Evolutionary conservation across 176 grass and related monocot species (phyloP).

Genomic region (Tuctoria greenei): DNA sequence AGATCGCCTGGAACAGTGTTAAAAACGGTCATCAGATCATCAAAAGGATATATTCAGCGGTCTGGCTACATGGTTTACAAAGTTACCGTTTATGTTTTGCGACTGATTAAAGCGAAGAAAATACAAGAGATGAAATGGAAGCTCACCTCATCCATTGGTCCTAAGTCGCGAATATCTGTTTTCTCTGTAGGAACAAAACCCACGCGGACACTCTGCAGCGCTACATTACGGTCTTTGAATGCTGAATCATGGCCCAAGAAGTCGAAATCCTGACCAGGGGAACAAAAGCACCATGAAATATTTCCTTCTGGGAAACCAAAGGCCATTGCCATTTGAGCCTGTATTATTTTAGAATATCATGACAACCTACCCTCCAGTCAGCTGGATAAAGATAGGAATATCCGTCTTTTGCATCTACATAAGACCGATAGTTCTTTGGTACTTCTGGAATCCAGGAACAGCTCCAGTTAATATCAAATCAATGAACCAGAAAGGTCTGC

Average conservation of each 20-base stretch:
- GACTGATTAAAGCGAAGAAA: slow-evolving; percentile 15
- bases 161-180: slow-evolving; percentile 81
- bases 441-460: slow-evolving; percentile 63
- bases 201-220: slow-evolving; percentile 79
- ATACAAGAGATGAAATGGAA: neutral
- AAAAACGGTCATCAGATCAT: slow-evolving; percentile 4
- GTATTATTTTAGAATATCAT: neutral
- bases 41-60: neutral
- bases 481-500: neutral
- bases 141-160: slow-evolving; percentile 82
- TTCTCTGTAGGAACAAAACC: slow-evolving; percentile 79
- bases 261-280: slow-evolving; percentile 73
- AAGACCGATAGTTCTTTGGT: slow-evolving; percentile 65
- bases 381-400: slow-evolving; percentile 81
- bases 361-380: slow-evolving; percentile 80
- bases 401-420: slow-evolving; percentile 78
- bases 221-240: slow-evolving; percentile 75
- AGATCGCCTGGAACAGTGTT: slow-evolving; percentile 54
- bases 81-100: neutral
- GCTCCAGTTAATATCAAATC: slow-evolving; percentile 32
- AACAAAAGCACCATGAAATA: neutral
- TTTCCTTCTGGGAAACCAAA: neutral
- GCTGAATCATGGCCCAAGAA: slow-evolving; percentile 88
- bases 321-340: neutral
- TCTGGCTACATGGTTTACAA: neutral